A percentile compares a stretch with the other conserved stretches of the same genome.
phyloP scores from a whole-genome alignment of 2,329 filamentous ascomycete species.

The Chaetomiaceae sp. region DNA sequence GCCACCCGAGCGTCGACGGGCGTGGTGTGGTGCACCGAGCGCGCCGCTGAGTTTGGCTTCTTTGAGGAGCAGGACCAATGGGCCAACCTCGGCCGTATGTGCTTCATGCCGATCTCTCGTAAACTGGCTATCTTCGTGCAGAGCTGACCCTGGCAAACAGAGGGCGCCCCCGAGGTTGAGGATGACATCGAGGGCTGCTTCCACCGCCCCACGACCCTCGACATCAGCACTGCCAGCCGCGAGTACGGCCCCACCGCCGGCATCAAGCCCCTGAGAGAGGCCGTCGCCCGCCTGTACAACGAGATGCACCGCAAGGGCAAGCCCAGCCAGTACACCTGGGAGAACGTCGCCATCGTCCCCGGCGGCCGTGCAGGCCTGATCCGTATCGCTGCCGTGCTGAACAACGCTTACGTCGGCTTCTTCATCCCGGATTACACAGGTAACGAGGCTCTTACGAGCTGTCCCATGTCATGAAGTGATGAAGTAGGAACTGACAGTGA shows the following conservation, averaged over 20 bases:
- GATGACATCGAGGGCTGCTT: conserved; percentile 90
- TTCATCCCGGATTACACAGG: conserved; percentile 92
- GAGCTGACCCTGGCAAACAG: conserved; percentile 5
- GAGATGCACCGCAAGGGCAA: conserved; percentile 84
- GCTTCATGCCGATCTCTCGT: not conserved
- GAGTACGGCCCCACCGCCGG: conserved; percentile 94
- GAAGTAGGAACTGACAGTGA: not conserved
- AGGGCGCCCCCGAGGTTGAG: conserved; percentile 89
- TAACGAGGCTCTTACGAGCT: conserved; percentile 23
- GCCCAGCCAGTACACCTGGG: conserved; percentile 86
- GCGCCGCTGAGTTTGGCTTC: conserved; percentile 84
- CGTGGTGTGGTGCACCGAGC: conserved; percentile 88
- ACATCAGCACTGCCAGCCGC: conserved; percentile 69
- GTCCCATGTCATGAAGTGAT: not conserved
- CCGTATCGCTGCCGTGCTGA: conserved; percentile 86
- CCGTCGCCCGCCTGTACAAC: conserved; percentile 89
- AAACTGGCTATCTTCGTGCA: not conserved
- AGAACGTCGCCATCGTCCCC: conserved; percentile 95
- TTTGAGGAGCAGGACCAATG: conserved; percentile 72
- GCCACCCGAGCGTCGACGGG: conserved; percentile 83
- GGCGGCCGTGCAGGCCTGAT: conserved; percentile 90
- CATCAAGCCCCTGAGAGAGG: conserved; percentile 83
- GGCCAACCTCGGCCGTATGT: conserved; percentile 74
- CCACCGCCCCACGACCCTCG: conserved; percentile 68
- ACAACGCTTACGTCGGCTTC: conserved; percentile 88